These are phyloP conservation scores for Blastosporella zonata DNA, from an alignment of 1,284 basidiomycete genomes.

Conservation along the genomic window DNA sequence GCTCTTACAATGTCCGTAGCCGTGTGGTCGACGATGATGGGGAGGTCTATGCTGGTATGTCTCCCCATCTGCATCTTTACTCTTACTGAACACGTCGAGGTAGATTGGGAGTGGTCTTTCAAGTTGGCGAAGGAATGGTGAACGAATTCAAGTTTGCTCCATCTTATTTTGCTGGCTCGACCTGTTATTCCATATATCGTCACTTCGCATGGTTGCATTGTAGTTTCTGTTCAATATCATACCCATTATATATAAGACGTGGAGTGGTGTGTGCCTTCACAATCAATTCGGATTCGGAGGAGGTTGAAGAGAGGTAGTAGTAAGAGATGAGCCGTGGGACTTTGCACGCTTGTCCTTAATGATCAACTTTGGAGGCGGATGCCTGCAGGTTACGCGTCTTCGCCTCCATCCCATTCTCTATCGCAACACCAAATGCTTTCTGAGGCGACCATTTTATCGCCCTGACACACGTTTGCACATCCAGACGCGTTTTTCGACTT, in stretches of 20 bases:
- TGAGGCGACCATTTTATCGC: not conserved
- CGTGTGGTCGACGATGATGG: slow-evolving; percentile 84
- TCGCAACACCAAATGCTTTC: slow-evolving; percentile 1
- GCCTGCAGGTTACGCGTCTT: too few relatives aligned
- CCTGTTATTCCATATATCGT: slow-evolving; percentile 15
- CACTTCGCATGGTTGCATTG: slow-evolving; percentile 12
- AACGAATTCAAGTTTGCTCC: slow-evolving; percentile 12
- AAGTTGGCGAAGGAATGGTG: slow-evolving; percentile 83
- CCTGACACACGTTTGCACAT: not conserved
- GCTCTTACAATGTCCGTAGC: slow-evolving; percentile 74
- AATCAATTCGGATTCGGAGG: too few relatives aligned
- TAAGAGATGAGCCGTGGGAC: not conserved
- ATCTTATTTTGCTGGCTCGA: slow-evolving; percentile 10
- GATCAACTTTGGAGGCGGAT: slow-evolving; percentile 11
- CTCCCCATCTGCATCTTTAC: not conserved
- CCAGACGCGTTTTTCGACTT: slow-evolving; percentile 14
- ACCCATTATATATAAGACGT: slow-evolving; percentile 10
- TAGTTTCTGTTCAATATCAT: slow-evolving; percentile 16
- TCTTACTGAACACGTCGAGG: slow-evolving; percentile 5
- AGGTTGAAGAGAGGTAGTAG: too few relatives aligned
- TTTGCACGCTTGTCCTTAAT: not conserved
- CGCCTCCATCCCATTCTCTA: slow-evolving; percentile 11
- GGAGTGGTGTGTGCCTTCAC: too few relatives aligned
- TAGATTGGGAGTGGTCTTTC: slow-evolving; percentile 82
- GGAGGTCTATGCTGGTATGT: slow-evolving; percentile 69